Conservation (phyloP, 1,139 yeast species). For the Meyerozyma smithsonii region DNA sequence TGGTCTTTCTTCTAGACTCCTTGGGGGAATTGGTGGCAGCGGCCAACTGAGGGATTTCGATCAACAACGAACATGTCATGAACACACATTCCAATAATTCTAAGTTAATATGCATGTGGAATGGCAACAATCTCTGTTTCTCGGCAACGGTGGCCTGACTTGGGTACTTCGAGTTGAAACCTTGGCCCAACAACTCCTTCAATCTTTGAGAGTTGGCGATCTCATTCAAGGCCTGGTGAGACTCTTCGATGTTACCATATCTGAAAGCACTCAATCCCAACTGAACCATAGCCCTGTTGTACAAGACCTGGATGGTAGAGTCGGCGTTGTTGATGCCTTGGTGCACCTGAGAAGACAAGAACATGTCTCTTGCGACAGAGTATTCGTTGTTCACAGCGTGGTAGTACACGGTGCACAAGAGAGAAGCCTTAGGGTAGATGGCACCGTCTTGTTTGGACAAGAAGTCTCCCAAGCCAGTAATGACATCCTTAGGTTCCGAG, state of each 20-base stretch:
- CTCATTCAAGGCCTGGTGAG: constrained; percentile 85
- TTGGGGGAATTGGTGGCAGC: constrained; percentile 29
- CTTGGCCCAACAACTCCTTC: constrained; percentile 94
- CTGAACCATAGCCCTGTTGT: constrained; percentile 94
- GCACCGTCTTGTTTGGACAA: constrained; percentile 64
- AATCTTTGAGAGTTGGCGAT: constrained; percentile 81
- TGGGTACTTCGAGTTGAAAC: constrained; percentile 65
- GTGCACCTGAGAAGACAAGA: constrained; percentile 81
- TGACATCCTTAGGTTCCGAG: constrained; percentile 66
- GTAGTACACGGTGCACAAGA: constrained; percentile 82
- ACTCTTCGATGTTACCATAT: constrained; percentile 77
- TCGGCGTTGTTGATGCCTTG: constrained; percentile 80
- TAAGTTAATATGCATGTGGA: constrained; percentile 96
- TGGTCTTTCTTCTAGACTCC: constrained; percentile 60
- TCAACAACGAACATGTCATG: constrained; percentile 82
- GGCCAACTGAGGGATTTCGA: constrained; percentile 84
- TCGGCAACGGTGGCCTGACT: constrained; percentile 56
- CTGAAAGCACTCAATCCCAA: constrained; percentile 96
- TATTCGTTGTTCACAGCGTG: constrained; percentile 85
- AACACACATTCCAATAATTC: constrained; percentile 93
- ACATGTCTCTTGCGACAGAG: constrained; percentile 80
- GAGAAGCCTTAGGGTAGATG: constrained; percentile 75
- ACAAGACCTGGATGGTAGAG: constrained; percentile 80
- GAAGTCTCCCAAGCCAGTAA: constrained; percentile 83
- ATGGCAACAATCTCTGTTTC: constrained; percentile 84